Evolutionary conservation across 2,329 filamentous ascomycete genomes (phyloP).

Genomic region (Ophiocordyceps polyrhachis-furcata): DNA sequence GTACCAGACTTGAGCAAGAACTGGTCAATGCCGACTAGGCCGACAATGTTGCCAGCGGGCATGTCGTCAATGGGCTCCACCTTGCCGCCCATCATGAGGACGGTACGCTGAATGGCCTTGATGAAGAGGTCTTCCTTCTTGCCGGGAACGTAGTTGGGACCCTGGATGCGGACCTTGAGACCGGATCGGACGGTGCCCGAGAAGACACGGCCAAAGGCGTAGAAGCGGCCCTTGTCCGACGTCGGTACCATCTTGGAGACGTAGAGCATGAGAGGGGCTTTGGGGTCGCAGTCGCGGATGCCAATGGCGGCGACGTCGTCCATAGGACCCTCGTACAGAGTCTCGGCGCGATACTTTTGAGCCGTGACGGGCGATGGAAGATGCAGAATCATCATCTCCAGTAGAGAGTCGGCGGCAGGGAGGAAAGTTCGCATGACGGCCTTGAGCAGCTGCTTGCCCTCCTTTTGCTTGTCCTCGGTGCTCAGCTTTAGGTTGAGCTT

Average conservation of each 20-base stretch:
- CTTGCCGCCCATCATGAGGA: conserved; percentile 99
- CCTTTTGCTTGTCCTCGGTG: conserved; percentile 72
- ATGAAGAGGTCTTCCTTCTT: conserved; percentile 99
- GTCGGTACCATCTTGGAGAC: conserved; percentile 99
- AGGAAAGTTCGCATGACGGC: conserved; percentile 97
- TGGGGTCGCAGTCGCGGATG: conserved; percentile 97
- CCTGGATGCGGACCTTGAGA: conserved; percentile 99
- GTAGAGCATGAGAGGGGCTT: conserved; percentile 98
- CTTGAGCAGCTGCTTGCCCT: conserved; percentile 97
- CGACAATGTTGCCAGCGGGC: conserved; percentile 98
- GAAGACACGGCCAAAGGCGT: conserved; percentile 99
- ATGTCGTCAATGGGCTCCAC: conserved; percentile 98
- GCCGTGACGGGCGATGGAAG: conserved; percentile 89
- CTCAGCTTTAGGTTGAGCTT: conserved; percentile 93
- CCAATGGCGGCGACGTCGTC: conserved; percentile 87
- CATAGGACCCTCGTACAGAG: conserved; percentile 89
- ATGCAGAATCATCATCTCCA: conserved; percentile 99
- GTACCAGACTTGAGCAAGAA: conserved; percentile 99
- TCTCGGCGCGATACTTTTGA: conserved; percentile 96
- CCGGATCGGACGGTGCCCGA: conserved; percentile 93
- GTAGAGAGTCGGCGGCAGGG: conserved; percentile 87
- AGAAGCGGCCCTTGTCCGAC: conserved; percentile 99
- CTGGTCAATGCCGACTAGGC: conserved; percentile 98
- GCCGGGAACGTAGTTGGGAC: conserved; percentile 93
- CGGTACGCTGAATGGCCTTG: conserved; percentile 98